A percentile compares a stretch with the other conserved stretches of the same genome.
Conservation (phyloP, 371 early-diverging fungal genomes). For the Zopfochytrium polystomum region DNA sequence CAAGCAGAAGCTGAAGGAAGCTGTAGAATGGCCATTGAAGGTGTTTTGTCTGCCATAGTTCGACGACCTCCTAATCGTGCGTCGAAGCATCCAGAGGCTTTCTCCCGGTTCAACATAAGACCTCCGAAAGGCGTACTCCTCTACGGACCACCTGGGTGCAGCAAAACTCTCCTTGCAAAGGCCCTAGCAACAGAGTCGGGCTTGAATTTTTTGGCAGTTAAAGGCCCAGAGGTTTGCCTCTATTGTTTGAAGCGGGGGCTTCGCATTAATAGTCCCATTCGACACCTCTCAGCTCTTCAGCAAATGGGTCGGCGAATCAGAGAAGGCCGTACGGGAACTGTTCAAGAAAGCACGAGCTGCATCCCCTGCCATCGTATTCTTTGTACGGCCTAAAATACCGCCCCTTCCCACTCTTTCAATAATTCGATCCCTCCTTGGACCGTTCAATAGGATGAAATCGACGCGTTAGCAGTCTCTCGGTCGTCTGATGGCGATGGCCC, state of each 20-base stretch:
- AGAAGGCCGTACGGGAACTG: constrained; percentile 92
- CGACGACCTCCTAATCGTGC: background rate
- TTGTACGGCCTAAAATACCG: constrained; percentile 61
- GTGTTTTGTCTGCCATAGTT: constrained; percentile 30
- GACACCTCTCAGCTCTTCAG: constrained; percentile 66
- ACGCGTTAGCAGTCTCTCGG: constrained; percentile 85
- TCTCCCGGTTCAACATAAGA: constrained; percentile 78
- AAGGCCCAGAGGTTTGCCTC: constrained; percentile 79
- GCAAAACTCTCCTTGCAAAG: constrained; percentile 97
- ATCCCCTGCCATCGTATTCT: constrained; percentile 94
- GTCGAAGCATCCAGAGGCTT: constrained; percentile 81
- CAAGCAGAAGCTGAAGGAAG: constrained; percentile 93
- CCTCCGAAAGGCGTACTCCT: constrained; percentile 96
- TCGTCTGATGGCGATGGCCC: constrained; percentile 63
- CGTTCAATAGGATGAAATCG: constrained; percentile 86
- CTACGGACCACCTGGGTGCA: constrained; percentile 98
- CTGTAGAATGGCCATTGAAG: constrained; percentile 97
- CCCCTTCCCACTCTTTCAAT: background rate
- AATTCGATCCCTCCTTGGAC: background rate
- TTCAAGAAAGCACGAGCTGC: constrained; percentile 93
- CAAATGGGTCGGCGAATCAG: constrained; percentile 98
- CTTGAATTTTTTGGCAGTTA: constrained; percentile 96
- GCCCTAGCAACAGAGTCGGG: constrained; percentile 96
- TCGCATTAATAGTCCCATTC: background rate
- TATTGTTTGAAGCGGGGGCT: background rate